Evolutionary conservation across 2,329 filamentous ascomycete genomes (phyloP).

Genomic region (Coniochaeta sp.): DNA sequence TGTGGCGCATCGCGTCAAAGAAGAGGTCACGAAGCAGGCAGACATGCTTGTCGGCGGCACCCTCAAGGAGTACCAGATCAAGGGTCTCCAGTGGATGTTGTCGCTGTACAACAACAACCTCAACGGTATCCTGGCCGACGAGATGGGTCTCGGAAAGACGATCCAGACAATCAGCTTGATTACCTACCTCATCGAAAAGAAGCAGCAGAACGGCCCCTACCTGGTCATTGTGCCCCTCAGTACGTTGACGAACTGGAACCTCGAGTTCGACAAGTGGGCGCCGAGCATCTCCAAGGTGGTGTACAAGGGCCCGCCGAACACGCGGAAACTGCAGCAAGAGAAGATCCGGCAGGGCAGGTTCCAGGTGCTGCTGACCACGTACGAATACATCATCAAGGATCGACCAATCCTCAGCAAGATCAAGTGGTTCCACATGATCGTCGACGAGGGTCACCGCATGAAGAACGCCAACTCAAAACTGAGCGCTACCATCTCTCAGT

Average conservation of each 20-base stretch:
- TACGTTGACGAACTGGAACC: slow-evolving; percentile 97
- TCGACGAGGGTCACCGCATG: slow-evolving; percentile 99
- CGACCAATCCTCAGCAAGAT: slow-evolving; percentile 92
- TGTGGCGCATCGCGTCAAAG: slow-evolving; percentile 91
- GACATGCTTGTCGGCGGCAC: slow-evolving; percentile 82
- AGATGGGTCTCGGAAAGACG: slow-evolving; percentile 99
- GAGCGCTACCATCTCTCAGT: slow-evolving; percentile 87
- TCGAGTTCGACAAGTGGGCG: slow-evolving; percentile 99
- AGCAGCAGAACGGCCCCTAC: slow-evolving; percentile 85
- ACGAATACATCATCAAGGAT: slow-evolving; percentile 99
- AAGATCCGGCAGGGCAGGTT: slow-evolving; percentile 92
- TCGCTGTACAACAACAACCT: slow-evolving; percentile 99
- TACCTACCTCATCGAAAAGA: slow-evolving; percentile 94
- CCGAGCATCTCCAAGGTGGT: slow-evolving; percentile 80
- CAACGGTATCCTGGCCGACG: slow-evolving; percentile 95
- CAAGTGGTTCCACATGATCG: slow-evolving; percentile 99
- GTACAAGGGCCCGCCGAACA: slow-evolving; percentile 90
- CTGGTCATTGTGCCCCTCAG: slow-evolving; percentile 94
- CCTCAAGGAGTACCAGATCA: slow-evolving; percentile 96
- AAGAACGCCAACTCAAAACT: slow-evolving; percentile 97
- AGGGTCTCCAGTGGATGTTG: slow-evolving; percentile 99
- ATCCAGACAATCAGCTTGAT: slow-evolving; percentile 98
- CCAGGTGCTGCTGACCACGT: slow-evolving; percentile 93
- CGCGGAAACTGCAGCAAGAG: slow-evolving; percentile 84
- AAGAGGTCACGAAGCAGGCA: slow-evolving; percentile 81